Conservation (phyloP, 805 yeast genomes). For the Jamesozyma piceae region DNA sequence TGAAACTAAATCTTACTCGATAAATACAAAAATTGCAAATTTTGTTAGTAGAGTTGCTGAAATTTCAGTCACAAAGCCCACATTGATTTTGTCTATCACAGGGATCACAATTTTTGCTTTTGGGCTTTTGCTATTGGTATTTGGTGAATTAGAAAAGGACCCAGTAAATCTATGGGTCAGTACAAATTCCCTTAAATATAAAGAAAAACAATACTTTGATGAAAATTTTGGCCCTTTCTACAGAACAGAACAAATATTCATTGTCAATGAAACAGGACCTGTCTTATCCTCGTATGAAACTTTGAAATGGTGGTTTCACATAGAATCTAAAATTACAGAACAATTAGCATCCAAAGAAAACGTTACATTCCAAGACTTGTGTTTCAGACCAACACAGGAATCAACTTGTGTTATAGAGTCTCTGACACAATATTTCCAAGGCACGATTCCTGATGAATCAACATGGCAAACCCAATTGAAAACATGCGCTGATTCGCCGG, state of each 20-base stretch:
- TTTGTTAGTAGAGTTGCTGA: background rate
- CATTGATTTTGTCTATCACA: slow-evolving; percentile 38
- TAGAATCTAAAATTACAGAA: slow-evolving; percentile 46
- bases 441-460: slow-evolving; percentile 39
- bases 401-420: slow-evolving; percentile 74
- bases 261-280: slow-evolving; percentile 59
- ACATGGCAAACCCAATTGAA: slow-evolving; percentile 48
- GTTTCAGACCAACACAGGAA: slow-evolving; percentile 76
- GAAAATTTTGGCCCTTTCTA: slow-evolving; percentile 84
- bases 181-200: slow-evolving; percentile 56
- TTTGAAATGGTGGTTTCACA: slow-evolving; percentile 82
- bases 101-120: slow-evolving; percentile 24
- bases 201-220: slow-evolving; percentile 64
- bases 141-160: slow-evolving; percentile 57
- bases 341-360: slow-evolving; percentile 26
- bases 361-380: slow-evolving; percentile 49
- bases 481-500: slow-evolving; percentile 70
- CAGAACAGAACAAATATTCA: slow-evolving; percentile 74
- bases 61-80: slow-evolving; percentile 56
- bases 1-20: background rate
- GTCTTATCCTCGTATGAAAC: slow-evolving; percentile 54
- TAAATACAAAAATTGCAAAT: slow-evolving; percentile 15
- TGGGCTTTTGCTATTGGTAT: slow-evolving; percentile 35
- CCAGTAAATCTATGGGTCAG: slow-evolving; percentile 91
- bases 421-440: slow-evolving; percentile 78